These are phyloP conservation scores for Aspergillus intermedius DNA, from an alignment of 2,329 filamentous ascomycete species.

Conservation along the genomic window DNA sequence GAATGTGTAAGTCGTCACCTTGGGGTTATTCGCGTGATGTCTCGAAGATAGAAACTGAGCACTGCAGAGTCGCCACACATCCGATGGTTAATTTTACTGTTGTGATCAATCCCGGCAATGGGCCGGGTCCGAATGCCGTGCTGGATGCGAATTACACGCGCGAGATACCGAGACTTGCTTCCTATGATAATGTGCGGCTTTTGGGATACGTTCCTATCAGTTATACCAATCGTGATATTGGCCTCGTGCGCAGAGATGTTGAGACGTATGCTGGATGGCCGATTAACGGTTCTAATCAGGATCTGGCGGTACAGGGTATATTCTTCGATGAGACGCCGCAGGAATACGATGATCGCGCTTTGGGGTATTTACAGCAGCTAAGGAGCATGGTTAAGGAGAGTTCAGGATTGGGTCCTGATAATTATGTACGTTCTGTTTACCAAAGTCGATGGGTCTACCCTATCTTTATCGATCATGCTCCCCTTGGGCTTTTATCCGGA, in stretches of 20 bases:
- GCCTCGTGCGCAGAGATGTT: constrained; percentile 39
- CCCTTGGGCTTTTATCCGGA: too few relatives aligned
- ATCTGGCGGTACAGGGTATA: constrained; percentile 41
- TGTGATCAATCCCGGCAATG: constrained; percentile 45
- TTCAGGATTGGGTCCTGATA: constrained; percentile 28
- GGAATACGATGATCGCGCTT: constrained; percentile 24
- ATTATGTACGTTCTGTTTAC: constrained; percentile 28
- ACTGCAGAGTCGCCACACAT: constrained; percentile 31
- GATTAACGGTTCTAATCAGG: constrained; percentile 25
- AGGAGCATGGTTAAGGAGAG: constrained; percentile 25
- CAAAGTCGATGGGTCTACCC: background rate
- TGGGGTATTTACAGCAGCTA: constrained; percentile 30
- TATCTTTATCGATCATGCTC: background rate
- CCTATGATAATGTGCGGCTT: constrained; percentile 43
- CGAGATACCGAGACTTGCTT: constrained; percentile 36
- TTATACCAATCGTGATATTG: constrained; percentile 39
- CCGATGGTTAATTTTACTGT: constrained; percentile 44
- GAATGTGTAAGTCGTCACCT: constrained; percentile 32
- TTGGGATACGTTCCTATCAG: constrained; percentile 48
- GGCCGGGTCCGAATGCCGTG: constrained; percentile 38
- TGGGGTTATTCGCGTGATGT: constrained; percentile 8
- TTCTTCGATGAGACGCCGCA: constrained; percentile 46
- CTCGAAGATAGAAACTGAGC: constrained; percentile 18
- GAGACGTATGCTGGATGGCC: constrained; percentile 42
- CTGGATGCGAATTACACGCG: constrained; percentile 41